A percentile compares a stretch with the other conserved stretches of the same genome.
These are phyloP conservation scores for Lolium multiflorum DNA, from an alignment of 176 grass and related monocot species.

Conservation along the genomic window DNA sequence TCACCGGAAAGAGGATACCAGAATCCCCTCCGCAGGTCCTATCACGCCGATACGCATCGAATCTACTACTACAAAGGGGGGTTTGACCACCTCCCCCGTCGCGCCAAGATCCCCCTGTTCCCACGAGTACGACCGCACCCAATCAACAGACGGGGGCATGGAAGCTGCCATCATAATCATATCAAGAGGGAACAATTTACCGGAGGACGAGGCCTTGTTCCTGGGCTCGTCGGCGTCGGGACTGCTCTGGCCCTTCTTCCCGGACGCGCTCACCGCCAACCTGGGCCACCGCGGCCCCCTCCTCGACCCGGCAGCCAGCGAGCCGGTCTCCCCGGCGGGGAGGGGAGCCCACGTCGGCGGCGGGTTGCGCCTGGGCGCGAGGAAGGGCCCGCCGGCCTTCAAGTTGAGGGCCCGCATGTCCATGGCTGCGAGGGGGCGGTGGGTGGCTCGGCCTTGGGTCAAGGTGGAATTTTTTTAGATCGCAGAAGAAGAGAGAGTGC, in stretches of 20 bases:
- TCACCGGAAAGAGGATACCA: neutral
- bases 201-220: constrained; percentile 47
- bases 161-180: neutral
- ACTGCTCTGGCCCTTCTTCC: constrained; percentile 56
- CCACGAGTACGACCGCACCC: neutral
- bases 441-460: neutral
- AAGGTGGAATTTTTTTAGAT: neutral
- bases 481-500: neutral
- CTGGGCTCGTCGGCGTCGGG: constrained; percentile 45
- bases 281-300: constrained; percentile 39
- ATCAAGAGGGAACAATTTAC: constrained; percentile 8
- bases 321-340: constrained; percentile 36
- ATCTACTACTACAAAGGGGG: neutral
- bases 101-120: constrained; percentile 35
- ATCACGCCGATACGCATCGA: constrained; percentile 29
- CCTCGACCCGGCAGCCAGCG: constrained; percentile 2
- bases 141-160: neutral
- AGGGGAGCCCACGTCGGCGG: constrained; percentile 21
- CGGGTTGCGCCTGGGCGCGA: constrained; percentile 20
- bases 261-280: constrained; percentile 59
- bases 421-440: constrained; percentile 39
- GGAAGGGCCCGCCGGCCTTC: constrained; percentile 47
- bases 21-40: neutral
- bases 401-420: constrained; percentile 67
- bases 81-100: neutral